These are phyloP conservation scores for Trametes cingulata DNA, from an alignment of 768 basidiomycete species.

Conservation along the genomic window DNA sequence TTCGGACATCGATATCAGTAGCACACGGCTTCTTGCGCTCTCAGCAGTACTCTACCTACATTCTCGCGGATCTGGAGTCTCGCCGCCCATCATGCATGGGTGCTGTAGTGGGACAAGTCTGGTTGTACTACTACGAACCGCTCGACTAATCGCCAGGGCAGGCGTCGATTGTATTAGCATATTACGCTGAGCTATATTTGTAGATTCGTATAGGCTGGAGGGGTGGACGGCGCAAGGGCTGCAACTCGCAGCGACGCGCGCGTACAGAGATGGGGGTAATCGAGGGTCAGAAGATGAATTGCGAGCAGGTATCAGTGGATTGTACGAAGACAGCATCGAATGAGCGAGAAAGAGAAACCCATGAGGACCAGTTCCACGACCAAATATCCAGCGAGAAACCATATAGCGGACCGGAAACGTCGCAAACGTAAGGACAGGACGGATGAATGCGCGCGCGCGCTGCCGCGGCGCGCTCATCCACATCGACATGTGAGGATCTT, in stretches of 20 bases:
- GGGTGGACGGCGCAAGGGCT: neutral
- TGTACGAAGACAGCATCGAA: slow-evolving; percentile 12
- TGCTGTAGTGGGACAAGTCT: slow-evolving; percentile 1
- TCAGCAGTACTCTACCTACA: neutral
- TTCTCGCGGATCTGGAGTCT: neutral
- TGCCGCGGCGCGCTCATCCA: slow-evolving; percentile 40
- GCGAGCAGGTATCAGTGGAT: slow-evolving; percentile 18
- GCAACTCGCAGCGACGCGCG: neutral
- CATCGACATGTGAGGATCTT: slow-evolving; percentile 80
- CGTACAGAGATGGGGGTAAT: neutral
- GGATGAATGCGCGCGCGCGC: slow-evolving; percentile 13
- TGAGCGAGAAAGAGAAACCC: slow-evolving; percentile 9
- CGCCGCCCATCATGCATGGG: neutral
- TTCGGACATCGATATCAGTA: too few relatives aligned
- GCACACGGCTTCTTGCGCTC: too few relatives aligned
- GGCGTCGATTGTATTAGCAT: slow-evolving; percentile 12
- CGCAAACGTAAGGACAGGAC: slow-evolving; percentile 32
- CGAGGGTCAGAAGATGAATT: neutral
- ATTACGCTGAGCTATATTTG: slow-evolving; percentile 20
- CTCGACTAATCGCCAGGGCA: neutral
- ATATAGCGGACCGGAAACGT: slow-evolving; percentile 3
- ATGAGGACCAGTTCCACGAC: slow-evolving; percentile 6
- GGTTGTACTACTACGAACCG: slow-evolving; percentile 15
- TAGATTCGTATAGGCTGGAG: slow-evolving; percentile 5
- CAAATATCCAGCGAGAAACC: slow-evolving; percentile 13